A percentile compares a stretch with the other conserved stretches of the same genome.
Evolutionary conservation across 1,284 basidiomycete species (phyloP).

Genomic region (Paramarasmius palmivorus): DNA sequence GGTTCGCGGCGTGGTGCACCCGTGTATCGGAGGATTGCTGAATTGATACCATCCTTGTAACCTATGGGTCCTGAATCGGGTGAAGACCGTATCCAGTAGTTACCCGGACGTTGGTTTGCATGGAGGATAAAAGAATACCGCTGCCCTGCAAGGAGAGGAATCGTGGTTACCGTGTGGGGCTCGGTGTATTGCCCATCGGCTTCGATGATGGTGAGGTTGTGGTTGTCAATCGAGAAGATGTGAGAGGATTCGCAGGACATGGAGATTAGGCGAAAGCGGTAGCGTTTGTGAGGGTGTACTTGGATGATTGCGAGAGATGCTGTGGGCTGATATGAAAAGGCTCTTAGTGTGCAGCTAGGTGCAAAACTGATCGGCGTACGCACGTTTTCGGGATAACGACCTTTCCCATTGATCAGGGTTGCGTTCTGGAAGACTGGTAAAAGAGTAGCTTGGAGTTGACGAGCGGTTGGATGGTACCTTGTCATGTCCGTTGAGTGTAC

Average conservation of each 20-base stretch:
- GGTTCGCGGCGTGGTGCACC: conserved; percentile 12
- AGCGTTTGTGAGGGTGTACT: conserved; percentile 27
- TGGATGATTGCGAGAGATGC: conserved; percentile 25
- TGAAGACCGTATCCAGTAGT: conserved; percentile 34
- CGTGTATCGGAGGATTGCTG: conserved; percentile 42
- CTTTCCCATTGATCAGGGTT: conserved; percentile 30
- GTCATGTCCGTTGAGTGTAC: background rate
- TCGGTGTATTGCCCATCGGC: conserved; percentile 41
- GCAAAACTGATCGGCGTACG: too few species aligned
- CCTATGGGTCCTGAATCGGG: conserved; percentile 6
- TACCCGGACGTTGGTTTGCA: conserved; percentile 31
- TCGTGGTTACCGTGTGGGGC: conserved; percentile 37
- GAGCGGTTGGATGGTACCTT: conserved; percentile 5
- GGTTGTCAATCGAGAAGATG: conserved; percentile 42
- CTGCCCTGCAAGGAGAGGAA: conserved; percentile 40
- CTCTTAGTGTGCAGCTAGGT: too few species aligned
- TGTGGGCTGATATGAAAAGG: too few species aligned
- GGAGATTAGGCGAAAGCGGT: conserved; percentile 35
- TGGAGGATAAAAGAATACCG: conserved; percentile 37
- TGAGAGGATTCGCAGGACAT: conserved; percentile 34
- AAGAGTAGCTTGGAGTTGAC: background rate
- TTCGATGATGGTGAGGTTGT: conserved; percentile 47
- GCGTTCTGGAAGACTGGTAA: conserved; percentile 9
- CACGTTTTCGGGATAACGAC: conserved; percentile 22
- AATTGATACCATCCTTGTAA: conserved; percentile 30